Percentiles rank a stretch among this genome's conserved stretches.
phyloP scores from a whole-genome alignment of 2,329 filamentous ascomycete species.

The Metarhizium album region DNA sequence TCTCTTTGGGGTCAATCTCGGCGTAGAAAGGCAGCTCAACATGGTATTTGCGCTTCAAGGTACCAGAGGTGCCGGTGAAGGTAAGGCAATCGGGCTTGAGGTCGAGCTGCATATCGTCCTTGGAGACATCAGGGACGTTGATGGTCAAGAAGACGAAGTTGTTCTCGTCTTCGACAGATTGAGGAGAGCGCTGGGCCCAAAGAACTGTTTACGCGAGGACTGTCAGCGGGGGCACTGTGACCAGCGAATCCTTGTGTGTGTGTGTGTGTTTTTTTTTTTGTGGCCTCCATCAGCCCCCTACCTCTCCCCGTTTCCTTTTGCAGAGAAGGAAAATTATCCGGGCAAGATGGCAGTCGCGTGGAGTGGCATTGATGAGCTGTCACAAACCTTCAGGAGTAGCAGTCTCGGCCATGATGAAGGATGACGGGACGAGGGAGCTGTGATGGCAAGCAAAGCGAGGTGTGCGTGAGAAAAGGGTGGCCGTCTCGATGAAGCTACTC shows the following conservation, averaged over 20 bases:
- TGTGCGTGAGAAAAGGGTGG: neutral
- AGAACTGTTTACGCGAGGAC: constrained; percentile 52
- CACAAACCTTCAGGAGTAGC: constrained; percentile 28
- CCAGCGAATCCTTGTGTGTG: too few species aligned
- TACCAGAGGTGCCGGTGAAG: constrained; percentile 74
- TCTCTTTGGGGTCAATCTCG: constrained; percentile 79
- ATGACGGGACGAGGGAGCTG: neutral
- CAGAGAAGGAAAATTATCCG: neutral
- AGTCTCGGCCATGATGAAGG: constrained; percentile 17
- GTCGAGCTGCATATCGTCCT: constrained; percentile 68
- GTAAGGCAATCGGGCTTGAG: constrained; percentile 65
- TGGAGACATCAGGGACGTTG: constrained; percentile 72
- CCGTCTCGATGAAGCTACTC: neutral
- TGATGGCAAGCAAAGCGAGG: constrained; percentile 2
- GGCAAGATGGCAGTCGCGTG: neutral
- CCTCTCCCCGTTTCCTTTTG: neutral
- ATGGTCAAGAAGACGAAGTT: constrained; percentile 96
- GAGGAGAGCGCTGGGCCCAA: constrained; percentile 85
- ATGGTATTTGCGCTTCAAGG: constrained; percentile 78
- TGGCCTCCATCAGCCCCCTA: too few species aligned
- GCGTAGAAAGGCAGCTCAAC: constrained; percentile 79
- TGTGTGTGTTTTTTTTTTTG: neutral
- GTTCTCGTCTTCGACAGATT: constrained; percentile 65
- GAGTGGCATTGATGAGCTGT: neutral
- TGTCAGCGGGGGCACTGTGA: neutral